Evolutionary conservation across 257 asterid genomes (phyloP).

Genomic region (Euphrasia confusa): DNA sequence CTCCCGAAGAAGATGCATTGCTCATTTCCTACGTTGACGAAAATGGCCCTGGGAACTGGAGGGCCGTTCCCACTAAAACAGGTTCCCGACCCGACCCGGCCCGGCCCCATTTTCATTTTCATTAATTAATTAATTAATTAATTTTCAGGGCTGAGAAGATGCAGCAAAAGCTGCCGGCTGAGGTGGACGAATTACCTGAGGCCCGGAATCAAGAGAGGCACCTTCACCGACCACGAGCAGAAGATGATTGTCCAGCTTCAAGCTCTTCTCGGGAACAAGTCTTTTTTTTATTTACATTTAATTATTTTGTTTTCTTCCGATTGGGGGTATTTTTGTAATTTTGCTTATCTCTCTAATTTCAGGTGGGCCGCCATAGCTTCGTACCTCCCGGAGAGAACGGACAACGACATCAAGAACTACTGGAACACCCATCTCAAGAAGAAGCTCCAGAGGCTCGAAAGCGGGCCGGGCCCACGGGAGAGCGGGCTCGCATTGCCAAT

Average conservation of each 20-base stretch:
- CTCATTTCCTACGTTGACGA: conserved; percentile 77
- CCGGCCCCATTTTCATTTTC: too few species aligned
- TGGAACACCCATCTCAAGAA: conserved; percentile 97
- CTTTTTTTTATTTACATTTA: not conserved
- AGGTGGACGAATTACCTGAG: conserved; percentile 94
- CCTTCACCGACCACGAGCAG: conserved; percentile 76
- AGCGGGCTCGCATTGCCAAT: conserved; percentile 58
- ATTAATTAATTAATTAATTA: not conserved
- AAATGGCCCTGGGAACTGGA: conserved; percentile 94
- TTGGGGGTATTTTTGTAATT: conserved; percentile 20
- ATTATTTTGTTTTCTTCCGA: conserved; percentile 12
- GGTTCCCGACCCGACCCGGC: conserved; percentile 29
- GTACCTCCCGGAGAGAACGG: conserved; percentile 93
- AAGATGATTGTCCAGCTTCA: conserved; percentile 92
- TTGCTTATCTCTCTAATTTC: not conserved
- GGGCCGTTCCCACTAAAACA: conserved; percentile 71
- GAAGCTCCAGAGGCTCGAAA: conserved; percentile 55
- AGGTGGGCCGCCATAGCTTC: conserved; percentile 99
- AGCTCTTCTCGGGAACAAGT: conserved; percentile 96
- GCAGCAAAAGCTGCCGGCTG: conserved; percentile 95
- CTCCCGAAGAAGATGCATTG: conserved; percentile 86
- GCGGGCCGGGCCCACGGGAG: conserved; percentile 57
- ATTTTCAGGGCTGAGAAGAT: conserved; percentile 64
- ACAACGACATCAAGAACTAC: conserved; percentile 84
- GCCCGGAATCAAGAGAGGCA: conserved; percentile 92